These are phyloP conservation scores for Rosa hybrid DNA, from an alignment of 331 rosid genomes.

Conservation along the genomic window DNA sequence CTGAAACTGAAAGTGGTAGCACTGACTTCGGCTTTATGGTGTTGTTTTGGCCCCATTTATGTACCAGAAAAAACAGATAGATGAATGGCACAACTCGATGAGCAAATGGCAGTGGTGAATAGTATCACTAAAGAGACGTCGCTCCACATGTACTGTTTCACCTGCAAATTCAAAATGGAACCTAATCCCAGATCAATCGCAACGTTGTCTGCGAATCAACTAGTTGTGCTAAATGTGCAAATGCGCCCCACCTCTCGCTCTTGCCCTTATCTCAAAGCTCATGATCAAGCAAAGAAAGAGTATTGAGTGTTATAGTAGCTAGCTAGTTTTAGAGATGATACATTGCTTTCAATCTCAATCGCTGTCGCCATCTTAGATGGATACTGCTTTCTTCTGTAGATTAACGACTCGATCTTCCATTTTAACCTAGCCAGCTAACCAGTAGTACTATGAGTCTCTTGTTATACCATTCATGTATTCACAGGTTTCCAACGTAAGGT, in stretches of 20 bases:
- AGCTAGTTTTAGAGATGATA: not conserved
- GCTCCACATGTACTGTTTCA: not conserved
- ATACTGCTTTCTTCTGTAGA: not conserved
- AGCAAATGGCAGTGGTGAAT: constrained; percentile 13
- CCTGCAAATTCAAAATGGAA: constrained; percentile 6
- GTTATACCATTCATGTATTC: not conserved
- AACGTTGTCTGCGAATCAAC: not conserved
- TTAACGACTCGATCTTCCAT: not conserved
- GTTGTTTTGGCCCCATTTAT: constrained; percentile 9
- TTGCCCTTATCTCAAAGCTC: not conserved
- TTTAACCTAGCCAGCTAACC: not conserved
- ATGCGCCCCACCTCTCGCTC: not conserved
- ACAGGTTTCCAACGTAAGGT: not conserved
- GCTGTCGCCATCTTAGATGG: not conserved
- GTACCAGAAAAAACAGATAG: constrained; percentile 14
- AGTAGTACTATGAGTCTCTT: not conserved
- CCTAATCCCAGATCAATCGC: not conserved
- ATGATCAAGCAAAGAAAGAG: not conserved
- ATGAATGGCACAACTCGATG: constrained; percentile 24
- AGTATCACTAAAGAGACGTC: not conserved
- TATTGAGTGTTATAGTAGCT: not conserved
- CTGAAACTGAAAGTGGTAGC: constrained; percentile 7
- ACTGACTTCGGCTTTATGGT: constrained; percentile 9
- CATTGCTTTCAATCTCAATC: constrained; percentile 16
- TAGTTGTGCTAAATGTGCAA: not conserved